Evolutionary conservation across 495 filamentous ascomycete species (phyloP).

Genomic region (Annulohypoxylon maeteangense): DNA sequence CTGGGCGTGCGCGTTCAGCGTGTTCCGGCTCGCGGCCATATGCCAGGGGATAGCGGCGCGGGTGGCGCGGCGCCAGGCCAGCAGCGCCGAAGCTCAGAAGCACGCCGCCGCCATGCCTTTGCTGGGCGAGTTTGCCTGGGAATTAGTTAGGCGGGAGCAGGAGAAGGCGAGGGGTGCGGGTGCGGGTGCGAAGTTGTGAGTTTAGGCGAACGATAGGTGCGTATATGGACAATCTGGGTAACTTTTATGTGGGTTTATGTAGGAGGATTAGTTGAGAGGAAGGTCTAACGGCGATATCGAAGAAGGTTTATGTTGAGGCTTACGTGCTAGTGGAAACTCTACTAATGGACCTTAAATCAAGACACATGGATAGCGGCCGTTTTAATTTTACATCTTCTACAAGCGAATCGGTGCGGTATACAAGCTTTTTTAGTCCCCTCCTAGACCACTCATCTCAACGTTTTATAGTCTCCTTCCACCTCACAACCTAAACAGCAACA

Average conservation of each 20-base stretch:
- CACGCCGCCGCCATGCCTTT: conserved; percentile 73
- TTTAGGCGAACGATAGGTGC: background rate
- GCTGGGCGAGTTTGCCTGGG: conserved; percentile 81
- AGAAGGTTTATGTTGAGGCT: too few relatives aligned
- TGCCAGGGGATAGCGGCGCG: conserved; percentile 95
- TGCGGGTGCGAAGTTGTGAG: conserved; percentile 25
- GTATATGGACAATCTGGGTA: background rate
- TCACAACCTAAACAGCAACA: background rate
- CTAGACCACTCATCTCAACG: background rate
- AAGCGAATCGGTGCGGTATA: background rate
- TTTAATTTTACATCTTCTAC: background rate
- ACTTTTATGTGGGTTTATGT: background rate
- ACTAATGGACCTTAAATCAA: too few relatives aligned
- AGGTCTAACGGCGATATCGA: too few relatives aligned
- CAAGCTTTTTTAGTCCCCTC: too few relatives aligned
- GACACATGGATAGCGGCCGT: too few relatives aligned
- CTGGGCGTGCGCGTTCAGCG: conserved; percentile 73
- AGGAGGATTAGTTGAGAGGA: too few relatives aligned
- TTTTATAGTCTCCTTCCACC: background rate
- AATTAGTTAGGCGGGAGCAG: conserved; percentile 55
- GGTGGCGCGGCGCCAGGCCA: conserved; percentile 86
- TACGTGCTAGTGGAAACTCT: too few relatives aligned
- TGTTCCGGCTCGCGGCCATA: conserved; percentile 76
- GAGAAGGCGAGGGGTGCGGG: conserved; percentile 15
- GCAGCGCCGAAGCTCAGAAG: conserved; percentile 79